phyloP scores from a whole-genome alignment of 1,284 basidiomycete genomes.

The Sporisorium scitamineum region DNA sequence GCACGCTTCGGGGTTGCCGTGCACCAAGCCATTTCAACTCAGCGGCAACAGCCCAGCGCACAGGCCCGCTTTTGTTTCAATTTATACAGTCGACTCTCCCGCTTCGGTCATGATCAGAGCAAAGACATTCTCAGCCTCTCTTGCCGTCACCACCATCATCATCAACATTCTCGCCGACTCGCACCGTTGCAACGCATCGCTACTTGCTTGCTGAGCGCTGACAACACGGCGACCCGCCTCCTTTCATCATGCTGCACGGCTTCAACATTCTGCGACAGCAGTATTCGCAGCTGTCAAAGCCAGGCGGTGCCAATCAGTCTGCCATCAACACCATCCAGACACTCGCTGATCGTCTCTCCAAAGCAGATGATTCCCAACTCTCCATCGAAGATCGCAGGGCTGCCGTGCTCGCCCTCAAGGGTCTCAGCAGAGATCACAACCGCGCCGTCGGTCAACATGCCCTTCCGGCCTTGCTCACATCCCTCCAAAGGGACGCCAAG shows the following conservation, averaged over 20 bases:
- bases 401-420: conserved; percentile 90
- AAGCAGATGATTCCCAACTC: conserved; percentile 36
- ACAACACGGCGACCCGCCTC: background rate
- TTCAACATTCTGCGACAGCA: conserved; percentile 66
- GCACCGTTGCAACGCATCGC: background rate
- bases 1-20: background rate
- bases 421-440: conserved; percentile 89
- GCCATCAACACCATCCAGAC: conserved; percentile 85
- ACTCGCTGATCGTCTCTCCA: conserved; percentile 83
- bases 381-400: conserved; percentile 82
- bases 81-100: background rate
- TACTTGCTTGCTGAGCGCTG: background rate
- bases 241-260: conserved; percentile 64
- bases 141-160: background rate
- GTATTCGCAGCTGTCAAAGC: conserved; percentile 64
- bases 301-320: conserved; percentile 74
- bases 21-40: too few relatives aligned
- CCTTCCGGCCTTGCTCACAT: conserved; percentile 50
- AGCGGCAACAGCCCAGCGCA: background rate
- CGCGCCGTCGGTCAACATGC: conserved; percentile 70
- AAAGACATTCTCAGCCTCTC: background rate
- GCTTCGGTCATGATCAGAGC: background rate
- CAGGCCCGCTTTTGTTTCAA: background rate
- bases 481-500: conserved; percentile 50
- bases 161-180: background rate